These are phyloP conservation scores for Penicillium palitans DNA, from an alignment of 2,329 filamentous ascomycete genomes.

Conservation along the genomic window DNA sequence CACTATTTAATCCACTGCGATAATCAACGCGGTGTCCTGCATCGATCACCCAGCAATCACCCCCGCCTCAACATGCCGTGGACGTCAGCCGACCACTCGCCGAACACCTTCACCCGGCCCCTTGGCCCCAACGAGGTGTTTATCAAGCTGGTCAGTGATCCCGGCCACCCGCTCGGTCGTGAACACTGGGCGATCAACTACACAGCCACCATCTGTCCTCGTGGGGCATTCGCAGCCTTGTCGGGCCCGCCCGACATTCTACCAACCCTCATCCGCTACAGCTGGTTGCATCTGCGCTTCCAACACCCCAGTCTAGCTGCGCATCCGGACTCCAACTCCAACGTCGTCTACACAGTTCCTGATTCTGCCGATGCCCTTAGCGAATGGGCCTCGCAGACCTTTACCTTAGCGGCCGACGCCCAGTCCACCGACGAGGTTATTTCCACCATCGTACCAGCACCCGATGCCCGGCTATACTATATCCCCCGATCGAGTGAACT, in stretches of 20 bases:
- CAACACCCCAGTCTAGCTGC: conserved; percentile 21
- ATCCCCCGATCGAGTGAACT: conserved; percentile 11
- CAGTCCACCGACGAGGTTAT: conserved; percentile 13
- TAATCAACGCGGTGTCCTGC: background rate
- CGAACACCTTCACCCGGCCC: conserved; percentile 10
- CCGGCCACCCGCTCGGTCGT: conserved; percentile 26
- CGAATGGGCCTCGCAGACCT: conserved; percentile 19
- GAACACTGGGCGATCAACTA: conserved; percentile 37
- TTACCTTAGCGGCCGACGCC: conserved; percentile 5
- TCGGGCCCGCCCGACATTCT: conserved; percentile 2
- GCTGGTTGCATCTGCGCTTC: conserved; percentile 22
- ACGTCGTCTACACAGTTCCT: conserved; percentile 14
- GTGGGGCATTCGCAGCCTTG: conserved; percentile 1
- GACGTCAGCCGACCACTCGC: background rate
- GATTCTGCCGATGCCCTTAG: conserved; percentile 4
- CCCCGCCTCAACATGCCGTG: conserved; percentile 1
- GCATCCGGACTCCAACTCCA: conserved; percentile 4
- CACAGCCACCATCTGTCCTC: conserved; percentile 19
- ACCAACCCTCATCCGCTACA: conserved; percentile 10
- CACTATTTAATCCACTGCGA: background rate
- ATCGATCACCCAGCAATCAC: background rate
- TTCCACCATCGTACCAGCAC: conserved; percentile 3
- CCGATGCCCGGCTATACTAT: conserved; percentile 17
- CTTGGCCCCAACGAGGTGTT: conserved; percentile 29
- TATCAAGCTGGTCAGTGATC: conserved; percentile 34